These are phyloP conservation scores for Colletotrichum trifolii DNA, from an alignment of 2,329 filamentous ascomycete species.

Conservation along the genomic window DNA sequence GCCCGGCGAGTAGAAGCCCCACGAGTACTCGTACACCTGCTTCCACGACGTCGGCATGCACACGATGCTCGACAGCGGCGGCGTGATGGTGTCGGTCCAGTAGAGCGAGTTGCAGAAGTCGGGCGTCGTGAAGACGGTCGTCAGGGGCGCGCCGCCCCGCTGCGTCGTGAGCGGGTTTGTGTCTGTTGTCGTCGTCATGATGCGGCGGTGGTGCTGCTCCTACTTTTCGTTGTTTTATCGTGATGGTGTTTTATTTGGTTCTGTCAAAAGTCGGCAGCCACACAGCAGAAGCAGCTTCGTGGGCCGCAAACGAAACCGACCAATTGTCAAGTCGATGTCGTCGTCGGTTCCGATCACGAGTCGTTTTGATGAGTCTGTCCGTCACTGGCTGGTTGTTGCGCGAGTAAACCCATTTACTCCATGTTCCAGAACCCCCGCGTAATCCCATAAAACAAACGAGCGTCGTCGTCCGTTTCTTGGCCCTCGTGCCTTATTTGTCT, in stretches of 20 bases:
- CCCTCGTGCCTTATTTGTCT: not conserved
- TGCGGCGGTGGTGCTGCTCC: not conserved
- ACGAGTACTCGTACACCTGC: conserved; percentile 29
- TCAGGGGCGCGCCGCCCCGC: conserved; percentile 29
- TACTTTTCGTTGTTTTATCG: not conserved
- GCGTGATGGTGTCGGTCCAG: conserved; percentile 32
- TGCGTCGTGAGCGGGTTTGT: conserved; percentile 24
- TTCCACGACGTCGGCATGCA: conserved; percentile 35
- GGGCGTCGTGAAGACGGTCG: conserved; percentile 35
- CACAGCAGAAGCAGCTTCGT: not conserved
- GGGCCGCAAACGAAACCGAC: no score
- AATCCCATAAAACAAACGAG: not conserved
- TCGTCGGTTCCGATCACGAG: no score
- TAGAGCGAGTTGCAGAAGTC: conserved; percentile 26
- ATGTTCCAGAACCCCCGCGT: not conserved
- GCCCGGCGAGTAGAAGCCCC: conserved; percentile 37
- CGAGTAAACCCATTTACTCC: not conserved
- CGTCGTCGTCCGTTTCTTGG: not conserved
- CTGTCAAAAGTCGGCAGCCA: not conserved
- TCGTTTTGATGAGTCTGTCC: no score
- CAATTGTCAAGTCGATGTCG: no score
- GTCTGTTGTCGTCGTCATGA: conserved; percentile 24
- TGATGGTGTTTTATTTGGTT: not conserved
- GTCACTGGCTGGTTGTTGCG: not conserved
- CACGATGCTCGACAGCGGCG: conserved; percentile 30